Percentiles rank a stretch among this genome's conserved stretches.
These are phyloP conservation scores for Pseudohyphozyma bogoriensis DNA, from an alignment of 768 basidiomycete genomes.

Conservation along the genomic window DNA sequence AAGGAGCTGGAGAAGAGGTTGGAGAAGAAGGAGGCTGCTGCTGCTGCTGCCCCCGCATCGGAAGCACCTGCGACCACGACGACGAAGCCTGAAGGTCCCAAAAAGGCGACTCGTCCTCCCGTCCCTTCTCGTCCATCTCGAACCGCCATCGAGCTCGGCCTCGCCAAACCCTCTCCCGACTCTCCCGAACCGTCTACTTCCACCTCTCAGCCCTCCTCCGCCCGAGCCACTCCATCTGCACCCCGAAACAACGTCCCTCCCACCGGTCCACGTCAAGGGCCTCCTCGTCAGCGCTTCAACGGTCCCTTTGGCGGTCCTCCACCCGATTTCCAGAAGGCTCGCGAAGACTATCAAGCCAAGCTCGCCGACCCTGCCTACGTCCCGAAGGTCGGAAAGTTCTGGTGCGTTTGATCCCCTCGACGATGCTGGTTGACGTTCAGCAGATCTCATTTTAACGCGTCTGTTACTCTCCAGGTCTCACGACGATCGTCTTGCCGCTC, in stretches of 20 bases:
- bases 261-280: not conserved
- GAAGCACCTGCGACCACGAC: not conserved
- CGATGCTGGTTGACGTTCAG: too few relatives aligned
- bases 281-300: not conserved
- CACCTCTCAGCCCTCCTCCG: not conserved
- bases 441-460: too few relatives aligned
- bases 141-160: constrained; percentile 10
- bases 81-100: too few relatives aligned
- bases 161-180: not conserved
- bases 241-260: constrained; percentile 1
- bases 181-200: not conserved
- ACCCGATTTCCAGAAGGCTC: constrained; percentile 42
- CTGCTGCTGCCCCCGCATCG: not conserved
- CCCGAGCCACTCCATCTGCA: not conserved
- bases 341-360: constrained; percentile 75
- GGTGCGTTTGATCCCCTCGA: too few relatives aligned
- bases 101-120: too few relatives aligned
- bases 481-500: constrained; percentile 78
- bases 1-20: constrained; percentile 2
- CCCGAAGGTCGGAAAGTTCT: constrained; percentile 83
- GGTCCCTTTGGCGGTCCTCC: not conserved
- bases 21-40: not conserved
- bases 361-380: constrained; percentile 78
- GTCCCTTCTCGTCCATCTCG: constrained; percentile 7
- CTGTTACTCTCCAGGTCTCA: too few relatives aligned